Base-by-base conservation (phyloP, 345 rosid species). In the Murraya paniculata region DNA sequence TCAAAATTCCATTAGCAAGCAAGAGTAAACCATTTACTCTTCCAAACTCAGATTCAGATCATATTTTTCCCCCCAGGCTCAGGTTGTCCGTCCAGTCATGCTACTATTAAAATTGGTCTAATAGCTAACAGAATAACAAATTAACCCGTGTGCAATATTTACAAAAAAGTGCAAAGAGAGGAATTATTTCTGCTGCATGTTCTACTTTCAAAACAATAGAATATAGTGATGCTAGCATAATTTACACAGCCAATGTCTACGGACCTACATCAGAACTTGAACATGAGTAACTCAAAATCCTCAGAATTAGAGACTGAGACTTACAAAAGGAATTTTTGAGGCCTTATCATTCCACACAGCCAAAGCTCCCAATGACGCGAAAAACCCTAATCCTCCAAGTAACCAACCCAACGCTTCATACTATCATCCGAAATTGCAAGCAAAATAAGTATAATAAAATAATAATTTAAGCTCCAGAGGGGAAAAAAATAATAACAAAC, bases 321-420 rank as follows among this genome's bases (percentile, higher is more conserved):
- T 92, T 86, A 94, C 99, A 70, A 84, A 96, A 21, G 98, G 98
- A 81, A 87, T 84, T 68, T 73, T 91, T 2, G 99, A 94, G 22
- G 99, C 99, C 89, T 94, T 96, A 78, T 96, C 99, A 68, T 94
- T 92, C 87, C 91, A 89, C 82, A 86, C 92, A 75, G 95, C 95
- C 70, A 89, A 72, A 24, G 88, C 68, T 66, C 99, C 98, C 24
- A 96, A 81, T 38, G 88, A 55, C 0, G 90, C 97, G 64, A 96
- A 96, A 86, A 84, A 94, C 36, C 98, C 81, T 85, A 96, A 82
- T 45, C 99, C 99, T 30, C 99, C 98, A 81, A 95, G 91, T 79
- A 94, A 28, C 99, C 99, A 96, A 70, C 91, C 99, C 87, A 96
- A 85, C 11, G 99, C 99, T 85, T 96, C 98, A 45, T 96, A 96